Base-by-base conservation (phyloP, 352 stramenopile genomes). In the Phytopythium cucurbitacearum region DNA sequence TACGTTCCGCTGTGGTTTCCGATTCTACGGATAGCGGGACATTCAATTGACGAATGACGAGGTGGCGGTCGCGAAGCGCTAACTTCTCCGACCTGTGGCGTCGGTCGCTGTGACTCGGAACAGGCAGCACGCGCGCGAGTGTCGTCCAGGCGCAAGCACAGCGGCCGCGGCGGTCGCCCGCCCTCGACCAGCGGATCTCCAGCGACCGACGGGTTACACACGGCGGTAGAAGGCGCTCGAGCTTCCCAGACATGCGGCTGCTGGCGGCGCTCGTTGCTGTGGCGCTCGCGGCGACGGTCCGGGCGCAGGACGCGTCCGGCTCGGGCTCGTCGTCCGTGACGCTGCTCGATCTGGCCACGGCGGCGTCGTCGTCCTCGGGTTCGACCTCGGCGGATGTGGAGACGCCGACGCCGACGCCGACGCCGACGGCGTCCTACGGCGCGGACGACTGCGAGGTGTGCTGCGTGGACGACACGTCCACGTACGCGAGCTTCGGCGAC, bases 401-500 rank as follows among this genome's bases (percentile, higher is more conserved):
- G 15, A 42, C 40, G 9, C 3, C 42, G 11, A 51, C 54, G 32
- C 55, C 56, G 7, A 44, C 57, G 6, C 57, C 51, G 7, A 56
- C 51, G 7, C 47, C 62, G 13, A 53, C 36, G 15, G 21, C 38
- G 10, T 52, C 44, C 8, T 64, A 53, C 5, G 58, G 56, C 42
- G 57, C 67, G 1, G 82, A 93, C 50, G 66, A 91, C 50, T 93
- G 82, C 55, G 72, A 67, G 6, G 67, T 69, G 7, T 92, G 82
- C 50, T 92, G 82, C 42, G 51, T 54, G 11, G 13, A 53, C 28
- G 46, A 47, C 34, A 48, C 53, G 28, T 76, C 67, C 16, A 62
- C 63, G 11, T n/a, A 44, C 28, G 62, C 67, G 39, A 41, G 53
- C 10, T 51, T 63, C 6, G 63, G 56, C 21, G 60, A 75, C 40